Evolutionary conservation across 78 protist species (phyloP), one percentile per base, ranked within the genome.

Genomic region (Guillardia theta): DNA sequence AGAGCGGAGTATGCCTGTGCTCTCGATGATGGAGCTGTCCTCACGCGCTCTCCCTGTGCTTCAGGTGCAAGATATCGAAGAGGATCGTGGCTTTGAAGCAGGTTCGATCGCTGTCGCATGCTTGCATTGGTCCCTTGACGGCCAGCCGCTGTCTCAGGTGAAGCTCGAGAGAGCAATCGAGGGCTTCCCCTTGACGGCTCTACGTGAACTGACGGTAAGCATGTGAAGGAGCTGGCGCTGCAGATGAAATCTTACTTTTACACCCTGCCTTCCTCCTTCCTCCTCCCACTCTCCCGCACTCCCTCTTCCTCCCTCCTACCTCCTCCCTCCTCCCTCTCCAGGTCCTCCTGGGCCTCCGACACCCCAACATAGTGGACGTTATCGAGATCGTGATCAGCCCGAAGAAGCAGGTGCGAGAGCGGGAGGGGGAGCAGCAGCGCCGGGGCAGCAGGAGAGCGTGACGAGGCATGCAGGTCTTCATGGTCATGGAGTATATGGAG

Each of bases 401-500:
- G 43, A 92, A 24, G 19, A 48, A 48, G 39, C 44, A 46, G 2
- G n/a, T n/a, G n/a, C n/a, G n/a, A n/a, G n/a, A n/a, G n/a, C n/a
- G n/a, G n/a, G n/a, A n/a, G n/a, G n/a, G n/a, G n/a, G n/a, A n/a
- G n/a, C n/a, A n/a, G n/a, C n/a, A n/a, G n/a, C n/a, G n/a, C n/a
- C n/a, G n/a, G n/a, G n/a, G n/a, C n/a, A n/a, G n/a, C n/a, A n/a
- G n/a, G n/a, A n/a, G n/a, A n/a, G n/a, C n/a, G n/a, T n/a, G n/a
- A n/a, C n/a, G n/a, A n/a, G n/a, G n/a, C n/a, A n/a, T n/a, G n/a
- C n/a, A n/a, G n/a, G 88, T 94, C 30, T 94, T 90, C 90, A 93
- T 94, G 96, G 96, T 93, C 80, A 94, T 94, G 96, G 96, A 94
- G 92, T 94, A 19, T 44, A 88, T 94, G 90, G 96, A 94, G 95